phyloP scores from a whole-genome alignment of 176 grass and related monocot genomes.

The bread wheat (Triticum aestivum) region DNA sequence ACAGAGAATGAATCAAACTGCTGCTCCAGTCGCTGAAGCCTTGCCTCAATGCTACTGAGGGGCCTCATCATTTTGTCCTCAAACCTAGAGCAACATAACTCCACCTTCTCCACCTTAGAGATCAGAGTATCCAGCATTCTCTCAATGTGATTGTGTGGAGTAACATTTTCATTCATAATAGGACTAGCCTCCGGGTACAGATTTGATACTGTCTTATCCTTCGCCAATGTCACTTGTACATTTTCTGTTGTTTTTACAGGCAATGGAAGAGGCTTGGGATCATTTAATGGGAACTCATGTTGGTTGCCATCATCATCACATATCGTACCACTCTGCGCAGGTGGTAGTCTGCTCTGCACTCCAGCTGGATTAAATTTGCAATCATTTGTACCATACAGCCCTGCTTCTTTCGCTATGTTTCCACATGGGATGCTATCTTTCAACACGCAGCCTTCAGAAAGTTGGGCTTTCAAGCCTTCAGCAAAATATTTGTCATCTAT shows the following conservation, averaged over 20 bases:
- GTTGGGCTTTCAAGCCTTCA: constrained; percentile 18
- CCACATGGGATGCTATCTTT: constrained; percentile 17
- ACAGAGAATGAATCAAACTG: constrained; percentile 45
- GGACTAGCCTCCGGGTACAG: constrained; percentile 17
- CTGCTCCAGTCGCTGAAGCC: constrained; percentile 62
- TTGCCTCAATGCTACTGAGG: constrained; percentile 57
- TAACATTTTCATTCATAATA: constrained; percentile 21
- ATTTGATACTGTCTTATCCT: constrained; percentile 26
- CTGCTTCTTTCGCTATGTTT: constrained; percentile 15
- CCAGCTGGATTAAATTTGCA: constrained; percentile 4
- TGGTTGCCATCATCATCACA: constrained; percentile 32
- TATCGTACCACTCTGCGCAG: background rate
- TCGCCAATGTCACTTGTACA: background rate
- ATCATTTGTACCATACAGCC: constrained; percentile 11
- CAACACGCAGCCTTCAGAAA: background rate
- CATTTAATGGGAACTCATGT: constrained; percentile 25
- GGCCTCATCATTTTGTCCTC: constrained; percentile 73
- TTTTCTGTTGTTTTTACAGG: constrained; percentile 36
- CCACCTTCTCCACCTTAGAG: constrained; percentile 73
- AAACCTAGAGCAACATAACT: constrained; percentile 73
- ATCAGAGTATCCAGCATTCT: constrained; percentile 72
- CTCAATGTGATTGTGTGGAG: constrained; percentile 45
- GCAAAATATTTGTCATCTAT: constrained; percentile 57
- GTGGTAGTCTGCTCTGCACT: constrained; percentile 29
- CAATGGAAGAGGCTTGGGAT: constrained; percentile 24